A percentile compares a stretch with the other conserved stretches of the same genome.
These are phyloP conservation scores for Pichia sp. DNA, from an alignment of 1,139 yeast species.

Conservation along the genomic window DNA sequence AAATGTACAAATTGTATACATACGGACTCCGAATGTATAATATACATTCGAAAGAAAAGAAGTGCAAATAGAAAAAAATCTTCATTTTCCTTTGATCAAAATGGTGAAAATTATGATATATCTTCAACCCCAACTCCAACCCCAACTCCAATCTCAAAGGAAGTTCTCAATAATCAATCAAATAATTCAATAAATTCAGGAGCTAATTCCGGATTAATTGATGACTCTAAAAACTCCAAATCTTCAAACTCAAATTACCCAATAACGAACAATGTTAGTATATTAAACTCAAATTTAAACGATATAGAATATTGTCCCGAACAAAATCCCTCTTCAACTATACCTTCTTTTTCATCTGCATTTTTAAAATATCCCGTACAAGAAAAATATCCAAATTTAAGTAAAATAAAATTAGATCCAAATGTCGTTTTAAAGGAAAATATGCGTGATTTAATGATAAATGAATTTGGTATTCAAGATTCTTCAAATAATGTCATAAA, in stretches of 20 bases:
- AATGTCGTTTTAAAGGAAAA: slow-evolving; percentile 20
- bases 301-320: slow-evolving; percentile 7
- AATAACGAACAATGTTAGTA: not conserved
- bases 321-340: slow-evolving; percentile 4
- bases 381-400: slow-evolving; percentile 16
- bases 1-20: slow-evolving; percentile 53
- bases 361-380: slow-evolving; percentile 19
- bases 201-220: too few relatives aligned
- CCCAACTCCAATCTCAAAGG: not conserved
- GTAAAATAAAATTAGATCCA: slow-evolving; percentile 20
- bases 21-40: slow-evolving; percentile 46
- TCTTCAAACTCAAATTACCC: not conserved
- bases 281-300: slow-evolving; percentile 10
- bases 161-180: too few relatives aligned
- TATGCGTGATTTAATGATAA: slow-evolving; percentile 15
- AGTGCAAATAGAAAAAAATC: slow-evolving; percentile 11
- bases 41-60: slow-evolving; percentile 38
- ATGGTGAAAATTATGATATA: not conserved
- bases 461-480: slow-evolving; percentile 15
- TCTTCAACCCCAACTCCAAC: not conserved
- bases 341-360: slow-evolving; percentile 11
- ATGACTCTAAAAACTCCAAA: not conserved
- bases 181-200: not conserved
- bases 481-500: slow-evolving; percentile 16
- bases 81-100: not conserved